Conservation (phyloP, 768 basidiomycete species). For the Erythrobasidium yunnanense region DNA sequence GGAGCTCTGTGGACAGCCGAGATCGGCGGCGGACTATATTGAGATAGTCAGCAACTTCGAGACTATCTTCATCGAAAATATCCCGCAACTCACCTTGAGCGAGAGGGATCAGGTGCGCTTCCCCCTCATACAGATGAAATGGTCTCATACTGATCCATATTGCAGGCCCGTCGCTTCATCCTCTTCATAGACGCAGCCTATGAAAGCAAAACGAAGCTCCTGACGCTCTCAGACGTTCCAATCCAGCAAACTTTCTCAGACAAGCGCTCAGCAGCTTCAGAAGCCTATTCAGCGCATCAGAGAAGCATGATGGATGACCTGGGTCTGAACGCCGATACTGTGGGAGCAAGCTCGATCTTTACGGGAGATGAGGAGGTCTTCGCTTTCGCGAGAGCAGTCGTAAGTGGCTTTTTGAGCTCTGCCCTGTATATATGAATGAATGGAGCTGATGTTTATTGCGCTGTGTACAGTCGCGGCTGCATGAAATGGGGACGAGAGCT, state of each 20-base stretch:
- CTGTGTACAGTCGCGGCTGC: constrained; percentile 6
- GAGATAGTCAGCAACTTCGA: constrained; percentile 80
- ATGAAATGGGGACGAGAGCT: constrained; percentile 27
- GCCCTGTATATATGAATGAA: no score
- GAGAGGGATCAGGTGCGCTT: constrained; percentile 67
- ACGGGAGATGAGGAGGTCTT: constrained; percentile 94
- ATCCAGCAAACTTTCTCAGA: constrained; percentile 83
- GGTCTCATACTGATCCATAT: no score
- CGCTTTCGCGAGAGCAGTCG: constrained; percentile 77
- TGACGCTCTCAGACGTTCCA: constrained; percentile 83
- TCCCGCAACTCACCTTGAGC: constrained; percentile 75
- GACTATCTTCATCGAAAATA: constrained; percentile 74
- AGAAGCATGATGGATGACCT: constrained; percentile 89
- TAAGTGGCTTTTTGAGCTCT: constrained; percentile 26
- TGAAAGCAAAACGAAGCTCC: constrained; percentile 59
- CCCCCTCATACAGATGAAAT: background rate
- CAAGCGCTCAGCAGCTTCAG: constrained; percentile 41
- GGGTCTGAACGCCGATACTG: constrained; percentile 63
- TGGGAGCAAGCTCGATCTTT: constrained; percentile 80
- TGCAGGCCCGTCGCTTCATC: constrained; percentile 92
- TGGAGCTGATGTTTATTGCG: no score
- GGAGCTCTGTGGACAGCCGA: constrained; percentile 73
- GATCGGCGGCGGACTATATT: constrained; percentile 90
- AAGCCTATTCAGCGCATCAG: constrained; percentile 57
- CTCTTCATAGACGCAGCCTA: constrained; percentile 75